phyloP scores from a whole-genome alignment of 2,329 filamentous ascomycete species.

The Ceratocystis albifundus region DNA sequence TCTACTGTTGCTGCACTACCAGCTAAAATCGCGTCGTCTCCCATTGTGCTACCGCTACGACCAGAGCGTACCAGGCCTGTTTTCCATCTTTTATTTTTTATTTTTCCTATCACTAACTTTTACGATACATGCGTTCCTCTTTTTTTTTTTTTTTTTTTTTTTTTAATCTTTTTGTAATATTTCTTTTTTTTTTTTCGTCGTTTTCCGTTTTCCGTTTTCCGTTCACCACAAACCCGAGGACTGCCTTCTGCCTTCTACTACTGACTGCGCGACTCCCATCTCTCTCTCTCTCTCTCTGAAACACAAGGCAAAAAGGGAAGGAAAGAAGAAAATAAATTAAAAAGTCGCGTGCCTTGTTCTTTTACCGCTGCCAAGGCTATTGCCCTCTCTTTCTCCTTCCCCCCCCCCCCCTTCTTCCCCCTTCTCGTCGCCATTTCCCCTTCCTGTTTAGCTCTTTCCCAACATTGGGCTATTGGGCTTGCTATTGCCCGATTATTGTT shows the following conservation, averaged over 20 bases:
- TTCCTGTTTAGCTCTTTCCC: not conserved
- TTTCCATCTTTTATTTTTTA: not conserved
- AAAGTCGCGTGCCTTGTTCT: constrained; percentile 5
- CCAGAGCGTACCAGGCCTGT: not conserved
- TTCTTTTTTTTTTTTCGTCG: no score
- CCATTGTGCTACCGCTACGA: not conserved
- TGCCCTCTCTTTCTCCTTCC: not conserved
- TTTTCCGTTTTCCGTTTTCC: no score
- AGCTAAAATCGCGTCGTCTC: not conserved
- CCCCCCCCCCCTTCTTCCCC: no score
- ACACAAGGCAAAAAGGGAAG: no score
- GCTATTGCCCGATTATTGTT: not conserved
- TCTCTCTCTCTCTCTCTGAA: not conserved
- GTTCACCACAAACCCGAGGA: no score
- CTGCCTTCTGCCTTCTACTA: no score
- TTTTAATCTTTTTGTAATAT: no score
- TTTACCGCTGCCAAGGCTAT: not conserved
- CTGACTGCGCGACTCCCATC: not conserved
- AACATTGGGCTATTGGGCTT: not conserved
- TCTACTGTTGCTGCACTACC: not conserved
- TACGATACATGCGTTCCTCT: not conserved
- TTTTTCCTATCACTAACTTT: not conserved
- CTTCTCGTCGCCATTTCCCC: not conserved
- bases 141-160: no score
- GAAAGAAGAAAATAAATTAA: constrained; percentile 11